Conservation (phyloP, 345 rosid species). For the Aquilaria malaccensis region DNA sequence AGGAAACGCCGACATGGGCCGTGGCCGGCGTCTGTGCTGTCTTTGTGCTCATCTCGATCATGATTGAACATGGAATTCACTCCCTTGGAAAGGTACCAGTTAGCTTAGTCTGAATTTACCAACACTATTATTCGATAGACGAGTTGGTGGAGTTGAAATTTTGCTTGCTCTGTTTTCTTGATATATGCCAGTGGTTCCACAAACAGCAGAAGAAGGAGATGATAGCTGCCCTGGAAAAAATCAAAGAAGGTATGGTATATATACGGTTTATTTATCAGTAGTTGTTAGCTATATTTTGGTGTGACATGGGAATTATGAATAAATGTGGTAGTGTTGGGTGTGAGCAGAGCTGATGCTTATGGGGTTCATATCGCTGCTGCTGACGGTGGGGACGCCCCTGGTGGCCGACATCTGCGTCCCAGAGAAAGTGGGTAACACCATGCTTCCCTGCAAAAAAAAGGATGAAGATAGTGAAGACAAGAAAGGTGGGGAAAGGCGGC, state of each 20-base stretch:
- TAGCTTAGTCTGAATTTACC: not conserved
- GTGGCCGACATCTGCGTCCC: conserved; percentile 44
- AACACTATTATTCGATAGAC: not conserved
- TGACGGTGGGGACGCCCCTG: conserved; percentile 35
- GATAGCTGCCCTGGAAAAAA: conserved; percentile 52
- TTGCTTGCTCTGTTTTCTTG: not conserved
- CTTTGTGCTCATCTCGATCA: conserved; percentile 38
- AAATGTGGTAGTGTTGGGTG: not conserved
- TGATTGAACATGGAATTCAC: conserved; percentile 45
- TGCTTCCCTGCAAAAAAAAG: conserved; percentile 47
- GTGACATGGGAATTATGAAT: not conserved
- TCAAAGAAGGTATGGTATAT: conserved; percentile 35
- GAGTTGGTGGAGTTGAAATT: not conserved
- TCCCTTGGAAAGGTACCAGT: conserved; percentile 28
- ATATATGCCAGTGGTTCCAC: conserved; percentile 38
- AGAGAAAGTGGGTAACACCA: conserved; percentile 21
- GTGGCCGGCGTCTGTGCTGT: conserved; percentile 42
- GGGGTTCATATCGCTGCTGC: conserved; percentile 54
- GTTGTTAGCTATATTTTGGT: not conserved
- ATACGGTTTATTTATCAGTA: not conserved
- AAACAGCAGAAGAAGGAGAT: conserved; percentile 45
- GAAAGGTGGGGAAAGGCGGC: conserved; percentile 16
- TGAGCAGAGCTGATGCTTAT: conserved; percentile 53
- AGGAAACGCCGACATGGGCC: conserved; percentile 66
- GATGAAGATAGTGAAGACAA: not conserved